These are phyloP conservation scores for Dothistroma septosporum DNA, from an alignment of 2,329 filamentous ascomycete genomes.

Conservation along the genomic window DNA sequence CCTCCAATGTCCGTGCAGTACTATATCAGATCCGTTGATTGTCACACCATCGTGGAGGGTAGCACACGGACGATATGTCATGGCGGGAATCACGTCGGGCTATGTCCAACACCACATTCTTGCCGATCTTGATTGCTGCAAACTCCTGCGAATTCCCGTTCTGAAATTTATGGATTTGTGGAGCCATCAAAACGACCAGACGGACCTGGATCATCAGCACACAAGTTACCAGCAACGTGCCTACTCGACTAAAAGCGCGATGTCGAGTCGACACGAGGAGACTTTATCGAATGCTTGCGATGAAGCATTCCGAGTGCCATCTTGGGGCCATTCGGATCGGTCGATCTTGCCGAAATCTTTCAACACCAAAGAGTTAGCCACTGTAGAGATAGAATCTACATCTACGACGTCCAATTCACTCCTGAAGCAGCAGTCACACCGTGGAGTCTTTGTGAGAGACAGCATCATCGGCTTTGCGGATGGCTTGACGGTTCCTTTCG, in stretches of 20 bases:
- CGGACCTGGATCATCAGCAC: neutral
- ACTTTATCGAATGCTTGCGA: neutral
- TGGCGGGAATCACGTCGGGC: neutral
- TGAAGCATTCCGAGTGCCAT: neutral
- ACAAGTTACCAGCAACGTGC: neutral
- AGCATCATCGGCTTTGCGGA: conserved; percentile 74
- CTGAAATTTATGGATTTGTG: neutral
- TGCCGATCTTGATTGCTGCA: neutral
- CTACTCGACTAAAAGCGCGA: neutral
- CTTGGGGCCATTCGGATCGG: neutral
- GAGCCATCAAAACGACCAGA: neutral
- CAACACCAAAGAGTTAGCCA: neutral
- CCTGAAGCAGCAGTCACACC: conserved; percentile 13
- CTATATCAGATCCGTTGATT: neutral
- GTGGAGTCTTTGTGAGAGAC: conserved; percentile 54
- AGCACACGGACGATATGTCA: neutral
- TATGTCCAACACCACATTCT: neutral
- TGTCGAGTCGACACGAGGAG: neutral
- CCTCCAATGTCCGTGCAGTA: neutral
- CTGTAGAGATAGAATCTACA: neutral
- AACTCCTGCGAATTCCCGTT: neutral
- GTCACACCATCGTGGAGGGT: neutral
- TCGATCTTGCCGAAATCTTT: neutral
- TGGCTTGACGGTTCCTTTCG: conserved; percentile 75
- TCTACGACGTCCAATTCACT: neutral